Percentiles rank a stretch among this genome's conserved stretches.
Conservation (phyloP, 768 basidiomycete genomes). For the Ramaria sp. region DNA sequence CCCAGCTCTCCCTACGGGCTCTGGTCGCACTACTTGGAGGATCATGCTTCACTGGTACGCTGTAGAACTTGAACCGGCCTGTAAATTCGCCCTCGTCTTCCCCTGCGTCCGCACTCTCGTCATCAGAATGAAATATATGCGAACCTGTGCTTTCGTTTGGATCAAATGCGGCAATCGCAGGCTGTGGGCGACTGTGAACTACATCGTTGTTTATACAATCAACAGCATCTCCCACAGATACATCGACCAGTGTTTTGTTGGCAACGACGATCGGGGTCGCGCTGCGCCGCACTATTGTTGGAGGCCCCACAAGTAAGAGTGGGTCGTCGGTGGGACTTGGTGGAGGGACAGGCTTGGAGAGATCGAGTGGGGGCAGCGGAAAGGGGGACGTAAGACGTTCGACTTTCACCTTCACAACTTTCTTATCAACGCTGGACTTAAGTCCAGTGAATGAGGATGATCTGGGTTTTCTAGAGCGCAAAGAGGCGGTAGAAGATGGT, state of each 20-base stretch:
- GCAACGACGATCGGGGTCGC: slow-evolving; percentile 3
- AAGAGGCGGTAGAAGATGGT: slow-evolving; percentile 21
- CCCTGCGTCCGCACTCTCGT: slow-evolving; percentile 13
- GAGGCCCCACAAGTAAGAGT: slow-evolving; percentile 43
- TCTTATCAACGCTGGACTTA: slow-evolving; percentile 13
- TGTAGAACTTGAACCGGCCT: slow-evolving; percentile 46
- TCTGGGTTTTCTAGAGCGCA: slow-evolving; percentile 26
- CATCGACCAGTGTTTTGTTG: slow-evolving; percentile 14
- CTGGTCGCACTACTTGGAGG: slow-evolving; percentile 50
- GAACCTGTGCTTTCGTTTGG: background rate
- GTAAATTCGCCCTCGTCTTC: slow-evolving; percentile 57
- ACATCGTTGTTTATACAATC: background rate
- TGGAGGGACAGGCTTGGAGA: slow-evolving; percentile 50
- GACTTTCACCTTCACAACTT: slow-evolving; percentile 36
- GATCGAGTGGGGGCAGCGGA: slow-evolving; percentile 42
- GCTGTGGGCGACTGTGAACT: background rate
- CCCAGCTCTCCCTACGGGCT: slow-evolving; percentile 47
- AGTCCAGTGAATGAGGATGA: slow-evolving; percentile 3
- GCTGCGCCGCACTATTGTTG: slow-evolving; percentile 18
- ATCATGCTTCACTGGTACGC: slow-evolving; percentile 52
- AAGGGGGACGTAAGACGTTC: slow-evolving; percentile 24
- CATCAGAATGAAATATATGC: slow-evolving; percentile 9
- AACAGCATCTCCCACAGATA: slow-evolving; percentile 16
- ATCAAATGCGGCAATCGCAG: background rate
- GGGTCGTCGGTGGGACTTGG: slow-evolving; percentile 72